A percentile compares a stretch with the other conserved stretches of the same genome.
Evolutionary conservation across 768 basidiomycete genomes (phyloP).

Genomic region (Lactarius hatsudake): DNA sequence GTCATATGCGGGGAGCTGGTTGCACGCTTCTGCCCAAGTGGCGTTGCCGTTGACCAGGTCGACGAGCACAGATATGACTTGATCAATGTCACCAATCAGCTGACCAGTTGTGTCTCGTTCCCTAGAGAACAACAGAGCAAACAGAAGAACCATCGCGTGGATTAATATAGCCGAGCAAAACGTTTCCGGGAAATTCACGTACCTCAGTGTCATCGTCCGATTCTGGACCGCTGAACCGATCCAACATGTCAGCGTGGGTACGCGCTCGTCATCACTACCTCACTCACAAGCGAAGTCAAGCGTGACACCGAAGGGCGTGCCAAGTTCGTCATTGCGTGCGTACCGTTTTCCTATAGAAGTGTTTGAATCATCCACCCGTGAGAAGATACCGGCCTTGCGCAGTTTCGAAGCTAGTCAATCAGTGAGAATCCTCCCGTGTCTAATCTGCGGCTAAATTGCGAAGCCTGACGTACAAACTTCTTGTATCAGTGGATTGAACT

Average conservation of each 20-base stretch:
- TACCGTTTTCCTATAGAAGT: conserved; percentile 96
- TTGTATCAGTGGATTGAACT: conserved; percentile 77
- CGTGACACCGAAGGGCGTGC: conserved; percentile 95
- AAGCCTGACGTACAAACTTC: conserved; percentile 73
- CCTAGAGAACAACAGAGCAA: conserved; percentile 38
- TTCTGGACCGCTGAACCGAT: conserved; percentile 73
- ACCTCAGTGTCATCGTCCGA: conserved; percentile 92
- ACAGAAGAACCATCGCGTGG: conserved; percentile 10
- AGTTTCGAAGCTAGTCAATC: conserved; percentile 70
- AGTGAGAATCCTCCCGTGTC: conserved; percentile 9
- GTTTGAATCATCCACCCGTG: conserved; percentile 93
- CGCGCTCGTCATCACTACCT: conserved; percentile 20
- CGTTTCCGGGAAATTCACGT: conserved; percentile 31
- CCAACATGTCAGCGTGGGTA: conserved; percentile 13
- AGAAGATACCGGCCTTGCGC: conserved; percentile 84
- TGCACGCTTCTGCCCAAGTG: conserved; percentile 75
- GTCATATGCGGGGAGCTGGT: conserved; percentile 72
- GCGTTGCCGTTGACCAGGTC: conserved; percentile 74
- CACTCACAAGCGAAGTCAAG: conserved; percentile 88
- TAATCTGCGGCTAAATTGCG: conserved; percentile 22
- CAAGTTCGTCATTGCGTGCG: conserved; percentile 96
- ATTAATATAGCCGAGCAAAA: conserved; percentile 15
- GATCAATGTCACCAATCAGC: conserved; percentile 85
- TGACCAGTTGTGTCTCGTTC: conserved; percentile 96
- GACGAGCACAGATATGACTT: conserved; percentile 77